Percentiles rank a stretch among this genome's conserved stretches.
Evolutionary conservation across 305 asterid genomes (phyloP).

Genomic region (Fraxinus latifolia): DNA sequence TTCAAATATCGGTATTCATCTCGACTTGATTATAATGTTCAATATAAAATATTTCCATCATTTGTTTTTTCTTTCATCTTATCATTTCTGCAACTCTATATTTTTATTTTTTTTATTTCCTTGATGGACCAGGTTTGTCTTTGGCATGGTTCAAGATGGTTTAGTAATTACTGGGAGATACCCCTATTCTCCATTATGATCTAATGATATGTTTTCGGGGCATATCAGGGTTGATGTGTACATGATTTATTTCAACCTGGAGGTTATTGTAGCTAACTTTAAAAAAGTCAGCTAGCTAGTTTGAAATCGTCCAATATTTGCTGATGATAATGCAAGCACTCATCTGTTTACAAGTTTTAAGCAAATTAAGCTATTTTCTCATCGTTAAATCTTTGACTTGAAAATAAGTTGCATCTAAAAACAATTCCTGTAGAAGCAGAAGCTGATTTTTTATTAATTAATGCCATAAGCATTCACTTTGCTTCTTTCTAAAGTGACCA

Average conservation of each 20-base stretch:
- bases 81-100: neutral
- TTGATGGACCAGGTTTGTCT: constrained; percentile 14
- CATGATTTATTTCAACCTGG: constrained; percentile 16
- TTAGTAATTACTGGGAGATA: neutral
- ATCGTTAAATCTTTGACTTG: neutral
- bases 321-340: neutral
- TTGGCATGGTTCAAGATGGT: constrained; percentile 1
- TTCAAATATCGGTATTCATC: neutral
- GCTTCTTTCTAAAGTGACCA: neutral
- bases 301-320: neutral
- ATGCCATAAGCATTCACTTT: neutral
- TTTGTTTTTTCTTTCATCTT: no score
- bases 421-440: neutral
- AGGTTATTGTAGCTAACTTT: neutral
- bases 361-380: neutral
- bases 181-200: neutral
- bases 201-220: neutral
- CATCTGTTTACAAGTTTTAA: neutral
- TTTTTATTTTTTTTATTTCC: neutral
- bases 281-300: neutral
- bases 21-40: neutral
- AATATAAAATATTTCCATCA: neutral
- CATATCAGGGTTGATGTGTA: constrained; percentile 27
- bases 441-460: neutral
- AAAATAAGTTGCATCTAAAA: no score